Percentiles rank a stretch among this genome's conserved stretches.
Conservation (phyloP, 1,284 basidiomycete species). For the Ceratobasidium sp. region DNA sequence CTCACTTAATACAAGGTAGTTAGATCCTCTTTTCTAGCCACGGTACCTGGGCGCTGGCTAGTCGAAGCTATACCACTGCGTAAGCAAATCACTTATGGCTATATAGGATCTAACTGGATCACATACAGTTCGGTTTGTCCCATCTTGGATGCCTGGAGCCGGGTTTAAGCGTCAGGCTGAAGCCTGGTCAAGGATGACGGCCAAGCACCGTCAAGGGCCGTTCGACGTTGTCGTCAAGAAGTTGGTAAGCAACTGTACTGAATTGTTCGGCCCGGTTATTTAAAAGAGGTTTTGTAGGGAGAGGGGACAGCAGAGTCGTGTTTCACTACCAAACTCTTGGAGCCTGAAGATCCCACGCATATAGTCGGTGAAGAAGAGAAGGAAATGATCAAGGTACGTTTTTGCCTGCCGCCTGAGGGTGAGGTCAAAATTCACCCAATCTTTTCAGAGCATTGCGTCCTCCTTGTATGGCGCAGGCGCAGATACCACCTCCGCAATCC, state of each 20-base stretch:
- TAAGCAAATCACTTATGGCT: not conserved
- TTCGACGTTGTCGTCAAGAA: conserved; percentile 34
- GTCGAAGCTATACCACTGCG: conserved; percentile 42
- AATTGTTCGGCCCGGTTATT: not conserved
- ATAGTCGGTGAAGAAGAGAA: conserved; percentile 3
- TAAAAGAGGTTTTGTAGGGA: not conserved
- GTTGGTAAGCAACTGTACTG: conserved; percentile 2
- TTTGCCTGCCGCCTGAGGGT: too few relatives aligned
- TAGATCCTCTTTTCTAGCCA: not conserved
- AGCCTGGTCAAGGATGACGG: conserved; percentile 36
- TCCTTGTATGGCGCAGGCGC: conserved; percentile 9
- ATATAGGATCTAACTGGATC: not conserved
- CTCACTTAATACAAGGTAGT: too few relatives aligned
- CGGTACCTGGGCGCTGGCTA: conserved; percentile 37
- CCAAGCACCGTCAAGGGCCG: conserved; percentile 24
- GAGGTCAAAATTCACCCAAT: too few relatives aligned
- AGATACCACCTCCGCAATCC: conserved; percentile 48
- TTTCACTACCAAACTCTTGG: conserved; percentile 35
- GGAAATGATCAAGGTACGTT: conserved; percentile 23
- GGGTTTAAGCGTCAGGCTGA: conserved; percentile 39
- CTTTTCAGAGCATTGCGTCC: not conserved
- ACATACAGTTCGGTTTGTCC: conserved; percentile 42
- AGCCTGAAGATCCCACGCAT: conserved; percentile 4
- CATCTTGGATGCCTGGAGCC: conserved; percentile 46
- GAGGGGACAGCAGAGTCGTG: conserved; percentile 38